Evolutionary conservation across 2,329 filamentous ascomycete species (phyloP), one percentile per base, ranked within the genome.

Genomic region (Cadophora luteo-olivacea): DNA sequence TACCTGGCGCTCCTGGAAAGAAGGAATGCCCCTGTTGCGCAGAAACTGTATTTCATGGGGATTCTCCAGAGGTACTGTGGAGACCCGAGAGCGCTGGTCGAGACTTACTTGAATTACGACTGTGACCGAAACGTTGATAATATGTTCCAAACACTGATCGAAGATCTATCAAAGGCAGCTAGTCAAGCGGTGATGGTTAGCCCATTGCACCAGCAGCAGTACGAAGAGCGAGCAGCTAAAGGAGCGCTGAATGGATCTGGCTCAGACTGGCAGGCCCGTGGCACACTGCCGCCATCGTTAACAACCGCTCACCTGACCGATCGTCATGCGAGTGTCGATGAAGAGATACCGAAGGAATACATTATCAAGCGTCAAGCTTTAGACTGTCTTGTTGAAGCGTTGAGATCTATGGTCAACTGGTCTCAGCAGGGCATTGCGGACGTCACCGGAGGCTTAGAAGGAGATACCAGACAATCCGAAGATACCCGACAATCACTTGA

Each of bases 101-200:
- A 99, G 80, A 91, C 94, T 16, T 99, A 99, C 80, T 87, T 99
- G 71, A 99, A 99, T 80, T 99, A 99, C 77, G 96, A 99, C 79
- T 99, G 96, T 81, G 97, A 98, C 77, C 87, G 95, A 69, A 94
- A 93, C 51, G 88, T 98, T 69, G 95, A 98, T 81, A 99, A 99
- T 80, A 96, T 98, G 80, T 99, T 97, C 79, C 96, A 99, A 80
- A 91, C 87, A 24, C 90, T 98, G 65, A 94, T 99, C 61, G 97
- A 99, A 79, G 94, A 98, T 79, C 83, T 99, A 22, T 96, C 95
- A 38, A 91, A 91, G 74, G 92, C 97, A 74, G 92, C 94, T 1
- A 96, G 92, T 64, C 86, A 90, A 11, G 90, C 94, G 0, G 90
- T 97, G 4, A 79, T 89, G 11, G 88, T 97, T 49, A 93, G 89